Conservation (phyloP, 345 rosid species). For the Hypericum androsaemum region DNA sequence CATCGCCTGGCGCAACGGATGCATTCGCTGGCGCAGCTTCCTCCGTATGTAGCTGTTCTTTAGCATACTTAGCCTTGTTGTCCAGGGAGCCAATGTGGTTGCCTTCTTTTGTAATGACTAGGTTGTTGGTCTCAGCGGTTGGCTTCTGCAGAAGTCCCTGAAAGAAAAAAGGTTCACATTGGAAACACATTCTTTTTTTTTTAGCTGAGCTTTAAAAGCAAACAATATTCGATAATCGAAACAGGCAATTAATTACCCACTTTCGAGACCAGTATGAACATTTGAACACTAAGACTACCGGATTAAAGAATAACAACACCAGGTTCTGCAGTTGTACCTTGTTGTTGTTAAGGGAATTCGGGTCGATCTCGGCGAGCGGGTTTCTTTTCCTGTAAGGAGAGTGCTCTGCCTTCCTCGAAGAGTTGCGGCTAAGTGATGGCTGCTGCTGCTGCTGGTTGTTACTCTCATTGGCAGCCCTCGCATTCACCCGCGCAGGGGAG, state of each 20-base stretch:
- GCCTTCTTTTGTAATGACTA: conserved; percentile 22
- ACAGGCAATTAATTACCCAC: no score
- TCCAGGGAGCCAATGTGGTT: conserved; percentile 13
- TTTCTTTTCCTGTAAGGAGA: conserved; percentile 73
- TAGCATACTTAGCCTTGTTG: conserved; percentile 24
- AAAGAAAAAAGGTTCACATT: background rate
- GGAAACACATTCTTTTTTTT: no score
- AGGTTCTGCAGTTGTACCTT: no score
- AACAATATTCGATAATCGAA: no score
- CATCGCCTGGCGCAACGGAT: conserved; percentile 13
- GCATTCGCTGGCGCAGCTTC: background rate
- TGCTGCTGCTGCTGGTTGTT: conserved; percentile 21
- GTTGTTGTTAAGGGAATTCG: conserved; percentile 21
- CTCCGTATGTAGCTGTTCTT: no score
- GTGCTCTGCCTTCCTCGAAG: conserved; percentile 71
- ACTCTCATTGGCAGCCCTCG: conserved; percentile 16
- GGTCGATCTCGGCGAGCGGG: conserved; percentile 58
- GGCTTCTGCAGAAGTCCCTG: conserved; percentile 27
- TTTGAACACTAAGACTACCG: no score
- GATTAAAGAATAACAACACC: no score
- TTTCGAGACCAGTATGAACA: no score
- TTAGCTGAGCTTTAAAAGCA: no score
- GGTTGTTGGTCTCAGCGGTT: conserved; percentile 20
- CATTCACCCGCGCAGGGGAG: conserved; percentile 50
- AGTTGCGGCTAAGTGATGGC: conserved; percentile 57